Percentiles rank a stretch among this genome's conserved stretches.
These are phyloP conservation scores for Podospora pseudopauciseta DNA, from an alignment of 495 filamentous ascomycete species.

Conservation along the genomic window DNA sequence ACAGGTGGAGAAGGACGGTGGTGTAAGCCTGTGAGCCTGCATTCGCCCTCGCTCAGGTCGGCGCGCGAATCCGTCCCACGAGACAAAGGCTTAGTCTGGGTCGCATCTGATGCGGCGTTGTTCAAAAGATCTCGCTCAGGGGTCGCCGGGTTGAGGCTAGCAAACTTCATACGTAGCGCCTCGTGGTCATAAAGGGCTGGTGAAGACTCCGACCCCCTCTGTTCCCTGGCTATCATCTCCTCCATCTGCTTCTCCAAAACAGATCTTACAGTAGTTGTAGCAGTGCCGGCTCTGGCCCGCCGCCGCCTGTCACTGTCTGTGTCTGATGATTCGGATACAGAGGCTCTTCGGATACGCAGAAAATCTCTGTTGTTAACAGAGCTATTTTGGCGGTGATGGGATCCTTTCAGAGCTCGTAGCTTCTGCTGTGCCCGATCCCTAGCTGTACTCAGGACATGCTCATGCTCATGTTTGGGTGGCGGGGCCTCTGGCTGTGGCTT, in stretches of 20 bases:
- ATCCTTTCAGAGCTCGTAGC: constrained; percentile 45
- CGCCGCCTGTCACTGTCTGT: constrained; percentile 43
- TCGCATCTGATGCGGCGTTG: constrained; percentile 20
- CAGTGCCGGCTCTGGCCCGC: constrained; percentile 34
- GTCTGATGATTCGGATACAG: constrained; percentile 45
- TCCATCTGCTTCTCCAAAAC: constrained; percentile 66
- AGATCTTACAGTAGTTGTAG: constrained; percentile 41
- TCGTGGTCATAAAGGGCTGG: constrained; percentile 30
- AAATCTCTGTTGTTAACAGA: constrained; percentile 40
- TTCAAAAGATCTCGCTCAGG: constrained; percentile 26
- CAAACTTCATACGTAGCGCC: constrained; percentile 29
- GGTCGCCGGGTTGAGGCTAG: constrained; percentile 27
- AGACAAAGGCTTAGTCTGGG: constrained; percentile 17
- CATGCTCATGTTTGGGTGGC: constrained; percentile 27
- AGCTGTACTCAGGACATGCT: constrained; percentile 33
- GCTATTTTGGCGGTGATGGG: constrained; percentile 45
- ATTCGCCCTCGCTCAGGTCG: constrained; percentile 34
- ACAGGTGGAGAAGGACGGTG: constrained; percentile 27
- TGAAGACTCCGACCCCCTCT: constrained; percentile 33
- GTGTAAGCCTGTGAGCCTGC: constrained; percentile 13
- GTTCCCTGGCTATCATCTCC: constrained; percentile 57
- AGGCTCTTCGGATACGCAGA: constrained; percentile 37
- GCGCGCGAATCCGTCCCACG: constrained; percentile 32
- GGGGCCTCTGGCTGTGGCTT: constrained; percentile 18
- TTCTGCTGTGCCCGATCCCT: constrained; percentile 48